phyloP scores from a whole-genome alignment of 306 rosid species.

The Sesbania bispinosa region DNA sequence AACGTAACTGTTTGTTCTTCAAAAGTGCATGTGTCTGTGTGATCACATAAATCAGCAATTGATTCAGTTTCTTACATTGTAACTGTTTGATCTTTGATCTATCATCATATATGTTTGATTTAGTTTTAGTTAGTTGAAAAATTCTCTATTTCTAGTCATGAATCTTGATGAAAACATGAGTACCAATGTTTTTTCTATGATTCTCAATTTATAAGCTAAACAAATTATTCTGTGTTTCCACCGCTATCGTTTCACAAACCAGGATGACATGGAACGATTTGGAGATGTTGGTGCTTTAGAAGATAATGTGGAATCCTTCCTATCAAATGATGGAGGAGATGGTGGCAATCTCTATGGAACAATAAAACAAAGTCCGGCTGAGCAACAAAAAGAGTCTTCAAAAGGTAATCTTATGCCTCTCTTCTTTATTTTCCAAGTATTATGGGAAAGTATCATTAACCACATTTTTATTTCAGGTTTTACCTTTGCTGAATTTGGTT shows the following conservation, averaged over 20 bases:
- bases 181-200: background rate
- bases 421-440: background rate
- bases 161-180: background rate
- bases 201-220: slow-evolving; percentile 3
- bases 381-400: slow-evolving; percentile 63
- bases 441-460: background rate
- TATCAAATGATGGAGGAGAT: slow-evolving; percentile 74
- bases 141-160: background rate
- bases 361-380: slow-evolving; percentile 67
- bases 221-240: background rate
- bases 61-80: background rate
- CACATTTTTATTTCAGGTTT: slow-evolving; percentile 57
- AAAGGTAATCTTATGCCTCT: slow-evolving; percentile 47
- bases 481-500: slow-evolving; percentile 71
- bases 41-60: no score
- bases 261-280: slow-evolving; percentile 77
- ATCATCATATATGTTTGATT: background rate
- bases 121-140: background rate
- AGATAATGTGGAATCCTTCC: slow-evolving; percentile 80
- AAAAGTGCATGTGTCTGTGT: no score
- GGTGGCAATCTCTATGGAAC: slow-evolving; percentile 80
- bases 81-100: slow-evolving; percentile 3
- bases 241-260: slow-evolving; percentile 20
- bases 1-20: no score
- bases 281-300: slow-evolving; percentile 88